A percentile compares a stretch with the other conserved stretches of the same genome.
phyloP scores from a whole-genome alignment of 225 moss, liverwort and hornwort genomes.

The Pleurozium schreberi region DNA sequence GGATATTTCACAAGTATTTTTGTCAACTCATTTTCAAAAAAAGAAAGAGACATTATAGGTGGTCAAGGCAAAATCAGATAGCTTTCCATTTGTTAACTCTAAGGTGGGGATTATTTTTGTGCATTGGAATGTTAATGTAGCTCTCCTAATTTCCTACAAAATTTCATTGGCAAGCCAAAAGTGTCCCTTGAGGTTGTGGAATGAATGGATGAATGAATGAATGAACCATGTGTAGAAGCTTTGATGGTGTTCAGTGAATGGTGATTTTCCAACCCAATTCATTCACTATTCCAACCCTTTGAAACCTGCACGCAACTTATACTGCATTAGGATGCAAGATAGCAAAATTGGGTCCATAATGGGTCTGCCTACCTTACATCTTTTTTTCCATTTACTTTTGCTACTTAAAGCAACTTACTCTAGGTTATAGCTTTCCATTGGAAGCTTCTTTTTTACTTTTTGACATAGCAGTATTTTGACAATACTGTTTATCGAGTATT shows the following conservation, averaged over 20 bases:
- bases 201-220: neutral
- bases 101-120: too few species aligned
- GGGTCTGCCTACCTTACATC: neutral
- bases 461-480: neutral
- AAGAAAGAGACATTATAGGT: too few species aligned
- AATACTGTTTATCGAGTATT: neutral
- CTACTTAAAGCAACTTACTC: neutral
- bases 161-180: neutral
- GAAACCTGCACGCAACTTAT: neutral
- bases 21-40: neutral
- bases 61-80: neutral
- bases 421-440: neutral
- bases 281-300: neutral
- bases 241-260: neutral
- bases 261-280: neutral
- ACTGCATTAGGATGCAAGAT: neutral
- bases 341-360: neutral
- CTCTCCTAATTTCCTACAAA: neutral
- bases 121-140: neutral
- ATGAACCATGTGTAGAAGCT: neutral
- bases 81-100: too few species aligned
- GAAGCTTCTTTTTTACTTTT: neutral
- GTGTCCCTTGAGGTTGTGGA: neutral
- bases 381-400: neutral
- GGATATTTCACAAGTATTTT: neutral